Conservation (phyloP, 1,139 yeast genomes). For the Taiozyma onychis region DNA sequence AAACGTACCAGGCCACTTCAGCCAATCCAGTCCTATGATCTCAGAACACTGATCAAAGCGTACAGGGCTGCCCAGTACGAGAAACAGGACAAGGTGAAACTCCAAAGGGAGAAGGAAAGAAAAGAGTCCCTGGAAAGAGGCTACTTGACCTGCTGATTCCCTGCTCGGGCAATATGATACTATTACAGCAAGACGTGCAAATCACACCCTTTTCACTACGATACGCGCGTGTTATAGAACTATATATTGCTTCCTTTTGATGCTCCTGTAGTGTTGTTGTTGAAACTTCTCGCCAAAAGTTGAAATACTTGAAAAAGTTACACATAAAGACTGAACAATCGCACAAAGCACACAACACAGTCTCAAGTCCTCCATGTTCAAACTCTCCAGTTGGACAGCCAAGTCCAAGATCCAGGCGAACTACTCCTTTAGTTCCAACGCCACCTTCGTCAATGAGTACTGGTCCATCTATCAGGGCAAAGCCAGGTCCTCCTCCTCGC, state of each 20-base stretch:
- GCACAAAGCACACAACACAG: background rate
- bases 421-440: conserved; percentile 67
- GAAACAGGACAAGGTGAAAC: background rate
- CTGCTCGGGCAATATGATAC: background rate
- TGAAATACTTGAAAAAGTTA: background rate
- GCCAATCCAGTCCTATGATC: background rate
- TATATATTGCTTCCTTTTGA: background rate
- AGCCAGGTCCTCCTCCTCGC: conserved; percentile 41
- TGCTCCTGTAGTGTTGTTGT: background rate
- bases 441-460: conserved; percentile 70
- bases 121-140: background rate
- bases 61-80: background rate
- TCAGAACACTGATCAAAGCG: background rate
- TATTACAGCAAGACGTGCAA: background rate
- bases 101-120: background rate
- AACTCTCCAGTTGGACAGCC: conserved; percentile 5
- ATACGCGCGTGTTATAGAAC: background rate
- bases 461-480: conserved; percentile 85
- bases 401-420: conserved; percentile 67
- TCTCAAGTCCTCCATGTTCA: conserved; percentile 4
- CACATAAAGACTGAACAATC: background rate
- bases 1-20: background rate
- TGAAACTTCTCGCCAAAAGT: background rate
- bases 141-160: background rate
- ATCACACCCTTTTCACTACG: background rate